Evolutionary conservation across 2,329 filamentous ascomycete species (phyloP).

Genomic region (Fusarium tupiense): DNA sequence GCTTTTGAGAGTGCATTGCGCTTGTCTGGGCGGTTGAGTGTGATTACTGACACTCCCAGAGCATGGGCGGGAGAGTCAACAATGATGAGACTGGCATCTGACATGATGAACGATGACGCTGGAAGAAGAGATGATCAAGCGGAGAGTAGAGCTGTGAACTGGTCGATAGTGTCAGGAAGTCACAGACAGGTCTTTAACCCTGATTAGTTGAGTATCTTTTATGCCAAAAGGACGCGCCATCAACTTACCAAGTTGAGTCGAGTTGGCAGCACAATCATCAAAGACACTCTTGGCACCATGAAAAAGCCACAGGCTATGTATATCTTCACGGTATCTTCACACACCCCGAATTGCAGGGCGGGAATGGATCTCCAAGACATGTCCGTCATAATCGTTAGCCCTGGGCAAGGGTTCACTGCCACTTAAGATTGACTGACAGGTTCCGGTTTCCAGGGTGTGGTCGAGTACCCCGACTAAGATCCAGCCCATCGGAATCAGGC

Average conservation of each 20-base stretch:
- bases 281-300: slow-evolving; percentile 23
- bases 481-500: slow-evolving; percentile 26
- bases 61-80: neutral
- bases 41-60: neutral
- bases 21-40: slow-evolving; percentile 63
- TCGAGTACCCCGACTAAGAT: slow-evolving; percentile 9
- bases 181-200: neutral
- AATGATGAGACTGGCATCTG: neutral
- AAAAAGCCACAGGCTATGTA: slow-evolving; percentile 16
- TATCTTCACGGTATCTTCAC: slow-evolving; percentile 21
- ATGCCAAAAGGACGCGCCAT: slow-evolving; percentile 20
- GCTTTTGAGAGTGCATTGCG: slow-evolving; percentile 66
- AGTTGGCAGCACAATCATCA: slow-evolving; percentile 31
- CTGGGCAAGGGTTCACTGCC: slow-evolving; percentile 28
- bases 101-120: neutral
- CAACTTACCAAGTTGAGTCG: slow-evolving; percentile 55
- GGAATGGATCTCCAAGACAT: slow-evolving; percentile 36
- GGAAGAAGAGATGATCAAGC: neutral
- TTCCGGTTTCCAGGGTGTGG: slow-evolving; percentile 37
- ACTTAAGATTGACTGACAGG: slow-evolving; percentile 25
- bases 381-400: slow-evolving; percentile 12
- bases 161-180: neutral
- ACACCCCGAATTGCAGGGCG: slow-evolving; percentile 18
- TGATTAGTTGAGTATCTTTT: neutral
- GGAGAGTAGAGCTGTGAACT: neutral